Evolutionary conservation across 176 grass and related monocot genomes (phyloP), one percentile per base, ranked within the genome.

Genomic region (Carex myosuroides): DNA sequence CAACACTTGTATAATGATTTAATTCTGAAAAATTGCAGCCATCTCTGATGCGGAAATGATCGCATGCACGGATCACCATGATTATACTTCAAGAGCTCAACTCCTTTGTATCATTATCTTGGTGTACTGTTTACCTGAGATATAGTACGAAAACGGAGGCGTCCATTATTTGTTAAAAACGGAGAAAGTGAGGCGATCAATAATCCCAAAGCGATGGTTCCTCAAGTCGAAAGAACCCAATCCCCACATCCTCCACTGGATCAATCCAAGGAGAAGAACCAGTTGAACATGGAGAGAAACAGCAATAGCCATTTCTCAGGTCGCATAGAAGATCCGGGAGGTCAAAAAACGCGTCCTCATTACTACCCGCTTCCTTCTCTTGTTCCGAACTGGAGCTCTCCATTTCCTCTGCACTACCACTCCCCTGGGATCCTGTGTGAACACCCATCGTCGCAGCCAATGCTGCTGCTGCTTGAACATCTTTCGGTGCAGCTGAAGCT

Each of bases 261-360:
- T 89, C 87, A 62, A 60, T 84, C 94, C 88, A 89, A 3, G 90
- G 29, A 57, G 85, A 41, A 2, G 81, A 81, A 57, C 83, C 85
- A 54, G 78, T 58, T 13, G 83, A 70, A 41, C 84, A 90, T 0
- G 90, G 24, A 3, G 90, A 87, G 9, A 88, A 67, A 50, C 64
- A 89, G 32, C 69, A 83, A 85, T 74, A 77, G 39, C 85, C 81
- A 79, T 90, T 88, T 87, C 90, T 89, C 84, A 98, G 81, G 87
- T 98, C 92, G n/a, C 94, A 85, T 14, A 97, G 86, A 64, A 97
- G 89, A 87, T 97, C 94, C 16, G 94, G 94, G 21, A 97, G 89
- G 84, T 93, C 94, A 78, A 97, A 97, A 62, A 98, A 58, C 8
- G 87, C 84, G 0, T 91, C 92, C n/a, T 98, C 92, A 13, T 80